Percentiles rank a stretch among this genome's conserved stretches.
These are phyloP conservation scores for Chrysosporium keratinophilum DNA, from an alignment of 2,329 filamentous ascomycete genomes.

Conservation along the genomic window DNA sequence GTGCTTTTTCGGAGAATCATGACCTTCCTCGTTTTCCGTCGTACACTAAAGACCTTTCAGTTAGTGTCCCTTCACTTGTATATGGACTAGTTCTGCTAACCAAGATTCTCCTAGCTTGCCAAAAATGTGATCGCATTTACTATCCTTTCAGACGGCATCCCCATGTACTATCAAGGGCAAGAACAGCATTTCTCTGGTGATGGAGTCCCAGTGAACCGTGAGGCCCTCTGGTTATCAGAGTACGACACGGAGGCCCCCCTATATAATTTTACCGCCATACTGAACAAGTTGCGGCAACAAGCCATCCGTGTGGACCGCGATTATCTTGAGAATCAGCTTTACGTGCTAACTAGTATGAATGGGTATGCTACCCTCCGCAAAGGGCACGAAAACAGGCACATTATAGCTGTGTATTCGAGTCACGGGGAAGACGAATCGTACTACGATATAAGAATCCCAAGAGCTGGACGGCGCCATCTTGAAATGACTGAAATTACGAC, in stretches of 20 bases:
- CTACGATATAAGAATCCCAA: conserved; percentile 39
- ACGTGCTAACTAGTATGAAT: conserved; percentile 36
- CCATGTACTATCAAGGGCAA: conserved; percentile 56
- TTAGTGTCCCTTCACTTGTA: conserved; percentile 22
- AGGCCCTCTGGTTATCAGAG: conserved; percentile 48
- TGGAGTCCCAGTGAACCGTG: conserved; percentile 43
- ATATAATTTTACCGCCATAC: conserved; percentile 39
- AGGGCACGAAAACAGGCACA: conserved; percentile 22
- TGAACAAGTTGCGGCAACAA: conserved; percentile 44
- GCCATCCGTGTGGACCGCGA: conserved; percentile 30
- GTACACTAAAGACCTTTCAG: conserved; percentile 43
- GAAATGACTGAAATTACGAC: conserved; percentile 31
- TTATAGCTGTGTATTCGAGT: conserved; percentile 35
- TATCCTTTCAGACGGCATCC: conserved; percentile 51
- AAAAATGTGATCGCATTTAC: conserved; percentile 53
- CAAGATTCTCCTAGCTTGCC: conserved; percentile 24
- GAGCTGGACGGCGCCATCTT: conserved; percentile 33
- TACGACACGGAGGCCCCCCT: conserved; percentile 41
- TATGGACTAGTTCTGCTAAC: background rate
- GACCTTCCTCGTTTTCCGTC: conserved; percentile 47
- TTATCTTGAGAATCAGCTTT: conserved; percentile 36
- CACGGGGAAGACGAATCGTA: conserved; percentile 31
- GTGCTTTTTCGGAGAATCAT: conserved; percentile 50
- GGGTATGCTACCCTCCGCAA: conserved; percentile 39
- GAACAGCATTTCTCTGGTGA: conserved; percentile 50